Evolutionary conservation across 129 eudicot species (phyloP).

Genomic region (Flaveria sonorensis): DNA sequence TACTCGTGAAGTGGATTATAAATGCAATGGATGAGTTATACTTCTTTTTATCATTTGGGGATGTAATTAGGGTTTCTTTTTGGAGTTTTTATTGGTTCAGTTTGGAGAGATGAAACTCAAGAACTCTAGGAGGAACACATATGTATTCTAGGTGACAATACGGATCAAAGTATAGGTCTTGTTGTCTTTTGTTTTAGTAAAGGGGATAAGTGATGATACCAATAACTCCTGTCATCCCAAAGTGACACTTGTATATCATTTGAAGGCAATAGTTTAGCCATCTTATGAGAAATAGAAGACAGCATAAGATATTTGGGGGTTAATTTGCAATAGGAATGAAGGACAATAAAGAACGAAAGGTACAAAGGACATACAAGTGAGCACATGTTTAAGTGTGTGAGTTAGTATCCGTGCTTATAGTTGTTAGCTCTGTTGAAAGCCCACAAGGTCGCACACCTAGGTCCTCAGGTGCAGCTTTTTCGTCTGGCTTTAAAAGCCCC

Average conservation of each 20-base stretch:
- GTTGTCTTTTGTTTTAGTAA: slow-evolving; percentile 6
- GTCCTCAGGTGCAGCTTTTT: no score
- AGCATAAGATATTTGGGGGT: not conserved
- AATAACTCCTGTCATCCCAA: not conserved
- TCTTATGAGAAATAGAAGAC: not conserved
- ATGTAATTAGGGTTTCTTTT: slow-evolving; percentile 6
- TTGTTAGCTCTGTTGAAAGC: no score
- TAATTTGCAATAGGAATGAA: not conserved
- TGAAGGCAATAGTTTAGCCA: not conserved
- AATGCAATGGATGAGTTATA: not conserved
- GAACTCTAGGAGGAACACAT: slow-evolving; percentile 18
- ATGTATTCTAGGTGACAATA: not conserved
- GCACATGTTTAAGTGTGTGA: not conserved
- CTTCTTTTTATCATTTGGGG: not conserved
- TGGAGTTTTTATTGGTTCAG: not conserved
- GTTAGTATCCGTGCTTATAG: not conserved
- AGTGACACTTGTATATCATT: not conserved
- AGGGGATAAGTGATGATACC: not conserved
- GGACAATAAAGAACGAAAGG: not conserved
- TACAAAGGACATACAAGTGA: not conserved
- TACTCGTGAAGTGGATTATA: not conserved
- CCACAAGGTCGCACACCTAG: no score
- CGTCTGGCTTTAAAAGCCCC: no score
- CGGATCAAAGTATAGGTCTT: not conserved
- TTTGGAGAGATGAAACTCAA: slow-evolving; percentile 4